phyloP scores from a whole-genome alignment of 495 filamentous ascomycete species.

The Ascobolus immersus region DNA sequence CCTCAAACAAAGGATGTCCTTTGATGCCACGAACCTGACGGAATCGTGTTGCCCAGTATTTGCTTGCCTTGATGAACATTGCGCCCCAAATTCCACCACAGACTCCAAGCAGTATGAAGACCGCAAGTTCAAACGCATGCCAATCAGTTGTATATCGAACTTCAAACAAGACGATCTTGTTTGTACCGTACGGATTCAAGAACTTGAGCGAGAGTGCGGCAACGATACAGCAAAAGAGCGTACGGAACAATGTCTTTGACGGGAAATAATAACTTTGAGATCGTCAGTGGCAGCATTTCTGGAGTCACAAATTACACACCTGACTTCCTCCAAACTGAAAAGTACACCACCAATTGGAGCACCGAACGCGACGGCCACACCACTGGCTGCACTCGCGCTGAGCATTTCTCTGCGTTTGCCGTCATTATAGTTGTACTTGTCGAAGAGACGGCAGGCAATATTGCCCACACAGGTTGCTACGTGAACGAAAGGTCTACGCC shows the following conservation, averaged over 20 bases:
- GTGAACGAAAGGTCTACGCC: constrained; percentile 60
- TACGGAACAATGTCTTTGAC: constrained; percentile 91
- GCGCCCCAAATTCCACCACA: constrained; percentile 67
- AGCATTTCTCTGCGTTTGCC: constrained; percentile 75
- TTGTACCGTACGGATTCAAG: constrained; percentile 82
- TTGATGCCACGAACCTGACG: constrained; percentile 60
- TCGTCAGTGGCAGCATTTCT: not conserved
- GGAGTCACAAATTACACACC: constrained; percentile 16
- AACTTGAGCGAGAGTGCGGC: constrained; percentile 80
- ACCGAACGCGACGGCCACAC: constrained; percentile 86
- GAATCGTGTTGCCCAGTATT: constrained; percentile 70
- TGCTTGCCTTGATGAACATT: constrained; percentile 86
- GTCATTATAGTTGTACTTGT: constrained; percentile 84
- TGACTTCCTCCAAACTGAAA: constrained; percentile 85
- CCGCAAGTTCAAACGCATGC: constrained; percentile 71
- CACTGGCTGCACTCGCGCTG: constrained; percentile 73
- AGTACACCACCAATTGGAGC: constrained; percentile 81
- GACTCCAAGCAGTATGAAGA: constrained; percentile 63
- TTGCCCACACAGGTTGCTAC: constrained; percentile 92
- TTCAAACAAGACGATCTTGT: constrained; percentile 89
- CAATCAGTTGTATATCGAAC: constrained; percentile 82
- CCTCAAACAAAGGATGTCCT: constrained; percentile 60
- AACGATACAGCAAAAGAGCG: constrained; percentile 93
- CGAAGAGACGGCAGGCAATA: constrained; percentile 73
- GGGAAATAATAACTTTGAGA: constrained; percentile 66